phyloP scores from a whole-genome alignment of 2,329 filamentous ascomycete species.

The Ampelomyces quisqualis region DNA sequence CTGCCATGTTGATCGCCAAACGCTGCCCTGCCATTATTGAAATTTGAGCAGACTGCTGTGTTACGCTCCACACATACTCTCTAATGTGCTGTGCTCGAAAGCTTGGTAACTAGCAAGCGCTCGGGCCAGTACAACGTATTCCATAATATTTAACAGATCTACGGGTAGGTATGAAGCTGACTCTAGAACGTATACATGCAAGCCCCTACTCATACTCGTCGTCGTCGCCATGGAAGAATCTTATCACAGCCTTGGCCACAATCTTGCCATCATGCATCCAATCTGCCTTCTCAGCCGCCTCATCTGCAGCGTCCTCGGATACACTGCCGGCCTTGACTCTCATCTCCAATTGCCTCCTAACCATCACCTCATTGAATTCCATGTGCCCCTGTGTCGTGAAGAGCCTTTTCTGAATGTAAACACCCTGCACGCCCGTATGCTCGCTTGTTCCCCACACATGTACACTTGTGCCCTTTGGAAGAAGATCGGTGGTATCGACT shows the following conservation, averaged over 20 bases:
- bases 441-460: conserved; percentile 53
- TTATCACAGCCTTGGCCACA: conserved; percentile 33
- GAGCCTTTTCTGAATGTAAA: conserved; percentile 49
- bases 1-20: too few relatives aligned
- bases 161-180: too few relatives aligned
- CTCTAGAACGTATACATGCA: not conserved
- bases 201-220: conserved; percentile 18
- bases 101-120: too few relatives aligned
- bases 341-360: conserved; percentile 49
- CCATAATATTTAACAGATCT: too few relatives aligned
- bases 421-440: conserved; percentile 48
- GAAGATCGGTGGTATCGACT: conserved; percentile 18
- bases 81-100: too few relatives aligned
- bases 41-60: too few relatives aligned
- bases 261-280: conserved; percentile 37
- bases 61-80: too few relatives aligned
- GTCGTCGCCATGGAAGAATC: conserved; percentile 40
- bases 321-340: conserved; percentile 48
- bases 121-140: too few relatives aligned
- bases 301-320: conserved; percentile 39
- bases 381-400: conserved; percentile 53
- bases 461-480: conserved; percentile 45
- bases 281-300: conserved; percentile 35
- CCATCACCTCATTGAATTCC: conserved; percentile 51
- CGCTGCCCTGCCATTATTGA: too few relatives aligned